Evolutionary conservation across 2,329 filamentous ascomycete genomes (phyloP).

Genomic region (Diaporthe humulicola): DNA sequence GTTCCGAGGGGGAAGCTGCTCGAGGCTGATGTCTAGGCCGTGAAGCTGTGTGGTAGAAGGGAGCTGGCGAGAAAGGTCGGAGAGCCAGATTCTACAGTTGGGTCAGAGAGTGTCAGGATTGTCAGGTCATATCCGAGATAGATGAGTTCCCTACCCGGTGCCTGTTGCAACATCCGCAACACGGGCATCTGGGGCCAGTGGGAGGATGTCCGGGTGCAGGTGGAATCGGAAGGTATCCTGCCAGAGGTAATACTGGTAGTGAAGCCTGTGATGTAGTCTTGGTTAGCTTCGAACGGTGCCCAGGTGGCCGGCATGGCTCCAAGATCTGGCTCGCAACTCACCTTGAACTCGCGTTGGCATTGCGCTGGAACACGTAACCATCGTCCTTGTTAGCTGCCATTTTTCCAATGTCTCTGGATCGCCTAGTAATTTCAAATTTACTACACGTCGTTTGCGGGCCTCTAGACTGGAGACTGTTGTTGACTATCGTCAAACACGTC

Average conservation of each 20-base stretch:
- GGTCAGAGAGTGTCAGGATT: neutral
- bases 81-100: constrained; percentile 40
- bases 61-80: constrained; percentile 39
- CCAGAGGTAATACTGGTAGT: constrained; percentile 21
- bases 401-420: no score
- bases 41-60: constrained; percentile 40
- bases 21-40: constrained; percentile 44
- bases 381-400: constrained; percentile 1
- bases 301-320: neutral
- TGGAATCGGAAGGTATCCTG: constrained; percentile 2
- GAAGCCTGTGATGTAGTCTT: neutral
- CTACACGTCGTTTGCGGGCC: neutral
- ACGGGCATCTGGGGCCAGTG: neutral
- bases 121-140: neutral
- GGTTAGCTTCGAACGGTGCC: no score
- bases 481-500: no score
- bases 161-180: constrained; percentile 12
- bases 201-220: neutral
- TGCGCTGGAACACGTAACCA: constrained; percentile 8
- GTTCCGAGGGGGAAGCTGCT: constrained; percentile 41
- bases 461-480: no score
- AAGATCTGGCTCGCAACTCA: neutral
- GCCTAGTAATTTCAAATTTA: neutral
- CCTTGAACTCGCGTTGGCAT: neutral
- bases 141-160: neutral